phyloP scores from a whole-genome alignment of 2,329 filamentous ascomycete species.

The Plenodomus tracheiphilus region DNA sequence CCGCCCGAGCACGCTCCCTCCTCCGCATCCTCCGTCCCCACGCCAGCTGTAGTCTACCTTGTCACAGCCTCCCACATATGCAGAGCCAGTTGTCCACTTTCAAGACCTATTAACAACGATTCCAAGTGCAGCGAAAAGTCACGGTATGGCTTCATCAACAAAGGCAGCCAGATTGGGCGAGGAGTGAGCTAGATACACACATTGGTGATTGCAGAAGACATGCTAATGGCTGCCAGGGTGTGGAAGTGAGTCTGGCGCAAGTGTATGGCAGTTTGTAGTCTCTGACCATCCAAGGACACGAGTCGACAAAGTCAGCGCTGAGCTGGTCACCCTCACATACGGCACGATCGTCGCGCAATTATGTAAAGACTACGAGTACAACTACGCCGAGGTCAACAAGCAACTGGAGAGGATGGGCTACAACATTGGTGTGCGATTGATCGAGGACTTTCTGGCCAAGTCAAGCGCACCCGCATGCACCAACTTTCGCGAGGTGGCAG shows the following conservation, averaged over 20 bases:
- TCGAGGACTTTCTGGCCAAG: conserved; percentile 97
- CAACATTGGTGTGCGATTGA: conserved; percentile 93
- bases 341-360: conserved; percentile 96
- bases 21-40: conserved; percentile 12
- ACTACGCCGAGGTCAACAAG: conserved; percentile 95
- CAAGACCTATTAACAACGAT: background rate
- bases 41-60: conserved; percentile 7
- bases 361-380: conserved; percentile 92
- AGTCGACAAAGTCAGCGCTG: conserved; percentile 96
- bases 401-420: conserved; percentile 99
- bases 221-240: conserved; percentile 62
- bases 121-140: conserved; percentile 2
- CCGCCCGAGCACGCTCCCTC: conserved; percentile 11
- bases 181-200: conserved; percentile 61
- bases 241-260: conserved; percentile 75
- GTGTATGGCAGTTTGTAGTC: background rate
- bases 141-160: conserved; percentile 56
- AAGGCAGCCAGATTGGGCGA: conserved; percentile 73
- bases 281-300: conserved; percentile 68
- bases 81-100: background rate
- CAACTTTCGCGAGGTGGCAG: conserved; percentile 94
- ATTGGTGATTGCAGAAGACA: conserved; percentile 13
- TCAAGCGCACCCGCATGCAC: conserved; percentile 85
- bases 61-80: conserved; percentile 9
- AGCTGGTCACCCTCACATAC: conserved; percentile 95